Conservation (phyloP, 495 filamentous ascomycete species). For the Xanthoparmelia taractica region DNA sequence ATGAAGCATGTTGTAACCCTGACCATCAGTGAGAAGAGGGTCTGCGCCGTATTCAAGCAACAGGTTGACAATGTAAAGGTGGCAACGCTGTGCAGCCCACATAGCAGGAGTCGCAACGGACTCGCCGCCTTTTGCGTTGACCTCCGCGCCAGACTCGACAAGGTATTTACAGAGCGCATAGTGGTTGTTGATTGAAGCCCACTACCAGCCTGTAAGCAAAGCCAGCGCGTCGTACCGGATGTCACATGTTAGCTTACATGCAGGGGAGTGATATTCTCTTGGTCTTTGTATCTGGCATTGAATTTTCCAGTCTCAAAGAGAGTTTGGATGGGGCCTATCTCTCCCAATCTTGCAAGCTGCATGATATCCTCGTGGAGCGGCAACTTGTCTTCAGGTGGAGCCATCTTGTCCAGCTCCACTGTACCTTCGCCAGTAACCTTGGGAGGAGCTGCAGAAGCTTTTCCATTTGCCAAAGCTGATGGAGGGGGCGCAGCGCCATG, state of each 20-base stretch:
- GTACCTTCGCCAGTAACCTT: constrained; percentile 49
- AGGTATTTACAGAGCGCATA: constrained; percentile 94
- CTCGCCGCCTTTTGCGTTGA: constrained; percentile 92
- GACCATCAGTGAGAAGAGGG: constrained; percentile 76
- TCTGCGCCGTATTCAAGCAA: constrained; percentile 84
- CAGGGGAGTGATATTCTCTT: constrained; percentile 86
- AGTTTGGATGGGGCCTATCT: constrained; percentile 78
- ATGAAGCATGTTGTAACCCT: constrained; percentile 95
- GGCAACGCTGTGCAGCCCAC: constrained; percentile 91
- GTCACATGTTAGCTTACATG: constrained; percentile 56
- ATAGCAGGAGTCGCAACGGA: constrained; percentile 86
- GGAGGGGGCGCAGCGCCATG: constrained; percentile 23
- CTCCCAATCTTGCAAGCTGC: constrained; percentile 85
- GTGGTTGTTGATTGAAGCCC: constrained; percentile 99
- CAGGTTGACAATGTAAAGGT: constrained; percentile 78
- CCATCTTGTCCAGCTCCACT: constrained; percentile 63
- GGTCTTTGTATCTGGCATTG: constrained; percentile 73
- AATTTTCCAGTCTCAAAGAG: constrained; percentile 75
- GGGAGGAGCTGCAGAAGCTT: constrained; percentile 50
- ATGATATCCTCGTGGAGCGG: constrained; percentile 80
- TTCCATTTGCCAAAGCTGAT: constrained; percentile 41
- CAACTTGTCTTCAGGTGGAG: constrained; percentile 38
- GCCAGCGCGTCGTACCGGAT: neutral
- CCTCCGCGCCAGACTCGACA: constrained; percentile 77
- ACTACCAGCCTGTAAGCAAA: constrained; percentile 48